Base-by-base conservation (phyloP, 495 filamentous ascomycete species). In the Aspergillus campestris region DNA sequence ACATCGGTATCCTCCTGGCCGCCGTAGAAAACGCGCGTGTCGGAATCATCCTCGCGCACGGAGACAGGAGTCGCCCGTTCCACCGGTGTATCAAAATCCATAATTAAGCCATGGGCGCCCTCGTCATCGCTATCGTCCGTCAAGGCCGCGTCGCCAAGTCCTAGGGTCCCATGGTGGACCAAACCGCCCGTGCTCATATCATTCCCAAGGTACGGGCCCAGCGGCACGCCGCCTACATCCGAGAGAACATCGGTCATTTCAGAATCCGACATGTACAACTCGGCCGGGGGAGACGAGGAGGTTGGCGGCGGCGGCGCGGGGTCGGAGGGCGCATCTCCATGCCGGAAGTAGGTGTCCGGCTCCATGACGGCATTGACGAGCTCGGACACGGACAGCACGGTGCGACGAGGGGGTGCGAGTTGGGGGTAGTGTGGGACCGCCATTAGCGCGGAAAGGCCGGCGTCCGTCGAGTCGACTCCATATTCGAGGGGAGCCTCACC, bases 1-100 rank as follows among this genome's bases (percentile, higher is more conserved):
- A 49, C 48, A 11, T 62, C 57, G 32, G 49, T 53, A 13, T 56
- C 50, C 14, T 53, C 55, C 29, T 64, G 57, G 14, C 61, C 64
- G 6, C 58, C 54, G 42, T 72, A 70, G 30, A 71, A 72, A 30
- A 53, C 59, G 18, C 59, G 49, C 29, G 62, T 53, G 24, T 72
- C 64, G 36, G 64, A 61, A 1, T 56, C 64, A 39, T 62, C 51
- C 33, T 65, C 59, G 4, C 47, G 38, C 0, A 37, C 34, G 0
- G 52, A 43, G 2, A 51, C 40, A 0, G 55, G 49, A 6, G 57
- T 55, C 0, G 52, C 18, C 5, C 40, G 37, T 7, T 52, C 51
- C 11, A 56, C 48, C 4, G 28, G 34, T 6, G 58, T 44, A 11
- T 65, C 61, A 41, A 60, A 65, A 33, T 67, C 58, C 55, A 54